These are phyloP conservation scores for Neurospora sp. DNA, from an alignment of 495 filamentous ascomycete genomes.

Conservation along the genomic window DNA sequence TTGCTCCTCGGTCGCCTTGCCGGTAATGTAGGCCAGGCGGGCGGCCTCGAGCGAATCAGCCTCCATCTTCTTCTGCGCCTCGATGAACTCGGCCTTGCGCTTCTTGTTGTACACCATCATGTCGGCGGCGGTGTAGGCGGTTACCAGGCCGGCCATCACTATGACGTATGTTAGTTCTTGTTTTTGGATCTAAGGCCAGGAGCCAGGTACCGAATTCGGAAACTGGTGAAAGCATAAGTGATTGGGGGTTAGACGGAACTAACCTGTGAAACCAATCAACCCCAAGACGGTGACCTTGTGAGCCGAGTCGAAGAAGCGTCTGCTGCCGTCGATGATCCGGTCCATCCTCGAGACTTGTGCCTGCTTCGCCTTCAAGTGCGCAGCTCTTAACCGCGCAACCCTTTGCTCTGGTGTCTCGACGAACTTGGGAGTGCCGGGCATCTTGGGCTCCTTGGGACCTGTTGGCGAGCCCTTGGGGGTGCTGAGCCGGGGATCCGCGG, in stretches of 20 bases:
- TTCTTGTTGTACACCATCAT: slow-evolving; percentile 81
- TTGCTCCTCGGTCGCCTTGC: slow-evolving; percentile 51
- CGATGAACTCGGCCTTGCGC: slow-evolving; percentile 54
- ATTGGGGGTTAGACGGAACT: slow-evolving; percentile 5
- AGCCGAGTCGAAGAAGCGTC: slow-evolving; percentile 70
- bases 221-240: background rate
- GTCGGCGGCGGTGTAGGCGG: slow-evolving; percentile 71
- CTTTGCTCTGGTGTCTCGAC: slow-evolving; percentile 82
- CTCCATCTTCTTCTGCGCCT: slow-evolving; percentile 49
- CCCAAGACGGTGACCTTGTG: slow-evolving; percentile 67
- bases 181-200: background rate
- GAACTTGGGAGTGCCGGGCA: slow-evolving; percentile 7
- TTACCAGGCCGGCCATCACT: slow-evolving; percentile 66
- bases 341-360: slow-evolving; percentile 60
- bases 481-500: slow-evolving; percentile 47
- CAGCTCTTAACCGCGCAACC: slow-evolving; percentile 74
- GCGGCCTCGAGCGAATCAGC: slow-evolving; percentile 42
- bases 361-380: slow-evolving; percentile 58
- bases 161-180: slow-evolving; percentile 6
- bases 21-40: slow-evolving; percentile 48
- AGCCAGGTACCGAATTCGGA: background rate
- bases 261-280: slow-evolving; percentile 75
- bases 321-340: slow-evolving; percentile 52
- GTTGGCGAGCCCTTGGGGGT: slow-evolving; percentile 43
- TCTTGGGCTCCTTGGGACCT: background rate